These are phyloP conservation scores for Seiridium cupressi DNA, from an alignment of 2,329 filamentous ascomycete species.

Conservation along the genomic window DNA sequence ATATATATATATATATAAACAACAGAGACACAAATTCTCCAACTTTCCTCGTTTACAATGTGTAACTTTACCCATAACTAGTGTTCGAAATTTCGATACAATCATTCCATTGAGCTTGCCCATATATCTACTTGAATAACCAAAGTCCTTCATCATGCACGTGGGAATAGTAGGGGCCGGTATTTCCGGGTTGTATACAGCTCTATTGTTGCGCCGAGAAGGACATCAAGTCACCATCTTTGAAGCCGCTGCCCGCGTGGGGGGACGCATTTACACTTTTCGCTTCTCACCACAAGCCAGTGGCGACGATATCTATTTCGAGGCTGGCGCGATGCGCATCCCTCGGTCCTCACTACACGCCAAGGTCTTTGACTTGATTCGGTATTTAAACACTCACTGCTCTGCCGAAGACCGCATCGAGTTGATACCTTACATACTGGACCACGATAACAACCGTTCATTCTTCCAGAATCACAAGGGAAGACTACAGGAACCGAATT, in stretches of 20 bases:
- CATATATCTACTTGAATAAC: background rate
- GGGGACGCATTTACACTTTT: slow-evolving; percentile 12
- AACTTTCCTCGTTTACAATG: too few relatives aligned
- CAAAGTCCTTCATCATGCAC: slow-evolving; percentile 5
- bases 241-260: slow-evolving; percentile 8
- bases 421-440: slow-evolving; percentile 13
- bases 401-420: slow-evolving; percentile 8
- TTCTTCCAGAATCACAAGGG: background rate
- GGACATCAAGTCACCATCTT: slow-evolving; percentile 12
- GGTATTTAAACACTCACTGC: slow-evolving; percentile 9
- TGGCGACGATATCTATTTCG: slow-evolving; percentile 11
- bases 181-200: slow-evolving; percentile 11
- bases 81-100: too few relatives aligned
- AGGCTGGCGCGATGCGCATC: slow-evolving; percentile 12
- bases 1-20: too few relatives aligned
- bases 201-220: slow-evolving; percentile 12
- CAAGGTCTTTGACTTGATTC: slow-evolving; percentile 11
- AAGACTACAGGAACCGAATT: background rate
- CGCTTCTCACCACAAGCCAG: slow-evolving; percentile 1
- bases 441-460: slow-evolving; percentile 7
- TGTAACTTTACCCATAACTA: too few relatives aligned
- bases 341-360: slow-evolving; percentile 6
- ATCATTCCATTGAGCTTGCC: background rate
- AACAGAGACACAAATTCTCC: too few relatives aligned
- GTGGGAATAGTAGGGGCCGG: slow-evolving; percentile 13